phyloP scores from a whole-genome alignment of 2,329 filamentous ascomycete species.

The Apiospora marii region DNA sequence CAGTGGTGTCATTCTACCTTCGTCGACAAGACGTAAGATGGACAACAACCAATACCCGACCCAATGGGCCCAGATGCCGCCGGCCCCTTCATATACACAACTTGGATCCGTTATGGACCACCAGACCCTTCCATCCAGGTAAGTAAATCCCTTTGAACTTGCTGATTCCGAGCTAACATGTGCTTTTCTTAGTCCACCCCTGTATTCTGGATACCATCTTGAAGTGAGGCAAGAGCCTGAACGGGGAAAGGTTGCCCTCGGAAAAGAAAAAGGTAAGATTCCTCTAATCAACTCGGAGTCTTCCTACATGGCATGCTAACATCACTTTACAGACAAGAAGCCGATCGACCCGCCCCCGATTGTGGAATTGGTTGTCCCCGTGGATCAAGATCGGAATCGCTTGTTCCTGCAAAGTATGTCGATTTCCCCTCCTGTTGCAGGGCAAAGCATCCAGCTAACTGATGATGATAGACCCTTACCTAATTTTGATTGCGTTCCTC shows the following conservation, averaged over 20 bases:
- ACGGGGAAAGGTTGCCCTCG: conserved; percentile 27
- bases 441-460: background rate
- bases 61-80: conserved; percentile 11
- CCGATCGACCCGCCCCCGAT: conserved; percentile 90
- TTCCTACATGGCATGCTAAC: conserved; percentile 27
- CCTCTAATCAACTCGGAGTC: too few relatives aligned
- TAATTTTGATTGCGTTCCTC: conserved; percentile 36
- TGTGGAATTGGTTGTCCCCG: conserved; percentile 69
- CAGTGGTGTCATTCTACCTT: background rate
- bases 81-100: background rate
- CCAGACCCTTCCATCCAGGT: conserved; percentile 11
- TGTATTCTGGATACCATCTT: conserved; percentile 19
- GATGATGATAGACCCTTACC: conserved; percentile 39
- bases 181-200: background rate
- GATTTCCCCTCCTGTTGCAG: background rate
- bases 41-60: conserved; percentile 1
- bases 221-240: conserved; percentile 23
- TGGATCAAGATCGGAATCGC: conserved; percentile 54
- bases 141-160: background rate
- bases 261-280: conserved; percentile 26
- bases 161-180: background rate
- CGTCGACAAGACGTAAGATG: background rate
- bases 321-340: conserved; percentile 70
- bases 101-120: background rate
- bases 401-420: conserved; percentile 66